Evolutionary conservation across 2,329 filamentous ascomycete genomes (phyloP).

Genomic region (Aspergillus oerlinghausenensis): DNA sequence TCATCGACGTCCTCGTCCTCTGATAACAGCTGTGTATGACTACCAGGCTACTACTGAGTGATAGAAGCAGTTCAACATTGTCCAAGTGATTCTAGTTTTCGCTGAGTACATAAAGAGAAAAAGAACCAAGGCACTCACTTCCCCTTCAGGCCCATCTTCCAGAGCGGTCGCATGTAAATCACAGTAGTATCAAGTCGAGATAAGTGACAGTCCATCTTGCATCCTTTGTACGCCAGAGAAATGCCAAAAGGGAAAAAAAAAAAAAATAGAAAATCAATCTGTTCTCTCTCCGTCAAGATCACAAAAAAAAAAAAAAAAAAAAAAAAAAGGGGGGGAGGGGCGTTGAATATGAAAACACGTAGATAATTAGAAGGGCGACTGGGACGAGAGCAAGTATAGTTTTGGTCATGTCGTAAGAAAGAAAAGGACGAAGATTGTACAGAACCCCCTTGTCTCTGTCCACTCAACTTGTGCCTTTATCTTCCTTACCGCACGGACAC

Average conservation of each 20-base stretch:
- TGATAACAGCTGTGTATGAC: neutral
- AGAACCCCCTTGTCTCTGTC: neutral
- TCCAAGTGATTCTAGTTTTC: neutral
- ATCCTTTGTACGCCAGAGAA: constrained; percentile 22
- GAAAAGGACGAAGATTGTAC: constrained; percentile 3
- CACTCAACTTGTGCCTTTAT: neutral
- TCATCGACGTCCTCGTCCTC: no score
- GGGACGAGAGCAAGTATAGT: constrained; percentile 2
- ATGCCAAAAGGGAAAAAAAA: constrained; percentile 12
- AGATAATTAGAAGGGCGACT: neutral
- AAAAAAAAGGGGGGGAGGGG: neutral
- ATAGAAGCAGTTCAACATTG: neutral
- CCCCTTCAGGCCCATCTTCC: neutral
- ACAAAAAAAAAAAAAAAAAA: constrained; percentile 5
- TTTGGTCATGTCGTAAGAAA: constrained; percentile 1
- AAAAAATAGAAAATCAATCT: constrained; percentile 2
- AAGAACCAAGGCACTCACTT: neutral
- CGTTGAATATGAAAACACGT: neutral
- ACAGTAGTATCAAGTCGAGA: constrained; percentile 5
- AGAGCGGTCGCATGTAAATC: constrained; percentile 1
- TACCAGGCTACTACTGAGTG: neutral
- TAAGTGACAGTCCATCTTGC: constrained; percentile 9
- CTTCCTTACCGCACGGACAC: constrained; percentile 37
- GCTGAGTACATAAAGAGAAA: neutral
- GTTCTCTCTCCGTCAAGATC: constrained; percentile 13